Evolutionary conservation across 1,284 basidiomycete genomes (phyloP).

Genomic region (Irpex lacteus): DNA sequence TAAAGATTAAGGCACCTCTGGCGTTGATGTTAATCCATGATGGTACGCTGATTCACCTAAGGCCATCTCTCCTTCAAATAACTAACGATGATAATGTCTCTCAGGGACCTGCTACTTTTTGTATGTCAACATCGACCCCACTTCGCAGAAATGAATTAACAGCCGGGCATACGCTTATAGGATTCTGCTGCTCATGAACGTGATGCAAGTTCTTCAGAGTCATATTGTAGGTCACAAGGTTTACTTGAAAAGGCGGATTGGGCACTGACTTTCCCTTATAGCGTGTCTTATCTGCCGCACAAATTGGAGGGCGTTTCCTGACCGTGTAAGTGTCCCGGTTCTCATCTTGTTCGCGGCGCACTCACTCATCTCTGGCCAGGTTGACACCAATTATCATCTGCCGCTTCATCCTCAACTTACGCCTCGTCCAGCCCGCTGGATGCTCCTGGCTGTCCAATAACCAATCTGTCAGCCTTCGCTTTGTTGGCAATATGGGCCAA

Average conservation of each 20-base stretch:
- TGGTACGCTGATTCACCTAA: neutral
- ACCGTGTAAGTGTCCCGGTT: neutral
- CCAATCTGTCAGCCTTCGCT: neutral
- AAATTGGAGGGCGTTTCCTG: no score
- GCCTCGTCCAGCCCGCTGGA: neutral
- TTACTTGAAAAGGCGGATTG: no score
- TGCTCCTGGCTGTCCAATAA: neutral
- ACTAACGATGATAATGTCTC: neutral
- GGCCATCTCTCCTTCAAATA: neutral
- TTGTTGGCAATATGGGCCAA: neutral
- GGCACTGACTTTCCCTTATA: no score
- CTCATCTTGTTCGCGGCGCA: neutral
- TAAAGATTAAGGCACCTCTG: neutral
- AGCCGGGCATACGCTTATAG: neutral
- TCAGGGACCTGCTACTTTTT: neutral
- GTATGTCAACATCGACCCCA: neutral
- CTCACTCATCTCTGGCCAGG: neutral
- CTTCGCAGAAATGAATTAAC: neutral
- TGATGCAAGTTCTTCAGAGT: no score
- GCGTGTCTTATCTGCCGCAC: no score
- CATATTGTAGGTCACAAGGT: no score
- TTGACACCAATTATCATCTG: neutral
- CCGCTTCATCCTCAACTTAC: neutral
- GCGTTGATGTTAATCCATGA: neutral
- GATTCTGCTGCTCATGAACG: neutral